These are phyloP conservation scores for Wallacemonas rigidus DNA, from an alignment of 208 protist genomes.

Conservation along the genomic window DNA sequence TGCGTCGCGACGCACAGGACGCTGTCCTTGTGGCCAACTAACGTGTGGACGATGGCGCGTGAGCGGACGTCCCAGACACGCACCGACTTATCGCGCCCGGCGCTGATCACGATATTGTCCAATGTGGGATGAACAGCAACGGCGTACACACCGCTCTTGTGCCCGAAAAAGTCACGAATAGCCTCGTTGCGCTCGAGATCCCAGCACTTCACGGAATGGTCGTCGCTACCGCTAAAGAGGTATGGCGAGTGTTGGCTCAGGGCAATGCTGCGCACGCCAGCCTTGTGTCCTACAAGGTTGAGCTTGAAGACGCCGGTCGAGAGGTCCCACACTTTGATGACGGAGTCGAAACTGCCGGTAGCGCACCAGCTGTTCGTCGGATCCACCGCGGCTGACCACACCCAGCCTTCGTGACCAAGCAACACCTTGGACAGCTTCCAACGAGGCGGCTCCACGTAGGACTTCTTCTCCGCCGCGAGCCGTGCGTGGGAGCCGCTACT, in stretches of 20 bases:
- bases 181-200: slow-evolving; percentile 97
- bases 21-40: slow-evolving; percentile 95
- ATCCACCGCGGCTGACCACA: slow-evolving; percentile 96
- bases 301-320: slow-evolving; percentile 96
- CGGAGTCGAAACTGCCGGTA: slow-evolving; percentile 97
- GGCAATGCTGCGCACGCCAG: slow-evolving; percentile 82
- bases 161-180: slow-evolving; percentile 98
- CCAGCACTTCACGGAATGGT: slow-evolving; percentile 99
- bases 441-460: slow-evolving; percentile 49
- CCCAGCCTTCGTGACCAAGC: slow-evolving; percentile 95
- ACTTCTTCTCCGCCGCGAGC: slow-evolving; percentile 4
- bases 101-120: slow-evolving; percentile 97
- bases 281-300: slow-evolving; percentile 99
- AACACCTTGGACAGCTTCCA: slow-evolving; percentile 97
- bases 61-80: slow-evolving; percentile 94
- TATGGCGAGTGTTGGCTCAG: slow-evolving; percentile 96
- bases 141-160: slow-evolving; percentile 94
- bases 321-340: slow-evolving; percentile 99
- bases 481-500: slow-evolving; percentile 17
- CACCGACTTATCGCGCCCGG: slow-evolving; percentile 95
- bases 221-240: slow-evolving; percentile 98
- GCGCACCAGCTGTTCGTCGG: slow-evolving; percentile 99
- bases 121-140: slow-evolving; percentile 95
- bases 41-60: slow-evolving; percentile 68
- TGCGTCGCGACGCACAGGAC: slow-evolving; percentile 92